Base-by-base conservation (phyloP, 352 stramenopile genomes). In the Globisporangium abappressorium region DNA sequence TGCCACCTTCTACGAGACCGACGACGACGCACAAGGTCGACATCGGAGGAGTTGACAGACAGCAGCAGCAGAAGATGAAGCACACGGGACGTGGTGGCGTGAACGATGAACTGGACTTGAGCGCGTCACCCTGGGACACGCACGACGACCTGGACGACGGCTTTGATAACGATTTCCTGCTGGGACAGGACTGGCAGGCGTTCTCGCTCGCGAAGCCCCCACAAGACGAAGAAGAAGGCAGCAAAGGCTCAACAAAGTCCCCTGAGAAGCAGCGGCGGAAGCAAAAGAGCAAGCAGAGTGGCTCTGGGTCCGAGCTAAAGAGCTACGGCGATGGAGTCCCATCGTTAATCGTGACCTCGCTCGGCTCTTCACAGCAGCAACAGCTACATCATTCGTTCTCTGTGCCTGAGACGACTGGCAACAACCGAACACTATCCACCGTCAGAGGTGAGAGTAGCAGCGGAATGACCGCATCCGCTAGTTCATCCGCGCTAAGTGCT, bases 51-150 rank as follows among this genome's bases (percentile, higher is more conserved):
- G 14, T n/a, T 28, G 4, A 15, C 30, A 12, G n/a, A 57, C 4
- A 7, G 7, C 38, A 55, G 1, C 53, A 34, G 24, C 41, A 49
- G 41, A 49, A n/a, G 41, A 22, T 22, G 20, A 22, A 41, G 12
- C 9, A 28, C 18, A 30, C 15, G 26, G 58, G 18, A 28, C 41
- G 34, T 8, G 51, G 14, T 15, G 11, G 43, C 33, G 18, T 26
- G 30, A 30, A 12, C 20, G 47, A 28, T 11, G 46, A 46, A 28
- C 5, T 24, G 20, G 49, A 53, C 15, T 22, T 57, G 15, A 24
- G 53, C 33, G 26, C 36, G 11, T 66, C 58, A 2, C 58, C 51
- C n/a, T 70, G 65, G 58, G 38, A 63, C 20, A 63, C 65, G 12
- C 33, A 22, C 26, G 43, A 57, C 36, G 58, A 70, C 4, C 47